Base-by-base conservation (phyloP, 257 asterid species). In the Lycium ferocissimum region DNA sequence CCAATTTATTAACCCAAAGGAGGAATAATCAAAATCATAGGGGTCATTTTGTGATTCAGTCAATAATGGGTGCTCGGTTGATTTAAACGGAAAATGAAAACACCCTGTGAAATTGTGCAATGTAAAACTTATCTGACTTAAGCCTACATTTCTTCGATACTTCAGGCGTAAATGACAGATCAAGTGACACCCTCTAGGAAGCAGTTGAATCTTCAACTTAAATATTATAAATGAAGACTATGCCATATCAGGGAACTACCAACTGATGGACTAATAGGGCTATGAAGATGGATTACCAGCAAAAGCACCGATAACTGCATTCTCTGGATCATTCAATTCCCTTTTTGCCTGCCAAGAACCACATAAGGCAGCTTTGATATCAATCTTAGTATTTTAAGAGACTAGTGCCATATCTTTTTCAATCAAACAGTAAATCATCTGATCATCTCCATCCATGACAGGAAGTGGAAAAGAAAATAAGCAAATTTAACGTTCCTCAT, bases 321-420 rank as follows among this genome's bases (percentile, higher is more conserved):
- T 96, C 87, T 96, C 99, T 79, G 97, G 97, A 91, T 92, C 98
- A 69, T 93, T 92, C 84, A 96, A 89, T 82, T 96, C 99, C 89
- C 99, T 96, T 91, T 88, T 92, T 58, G 98, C 98, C 99, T 96
- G 92, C 84, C 86, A 18, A 54, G 65, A 83, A 81, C 72, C 75
- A 76, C 65, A 87, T 37, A 13, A 86, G 49, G 17, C 65, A 78
- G 82, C 49, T 78, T 37, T 78, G 82, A 51, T 53, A 78, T 53
- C 43, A 66, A 37, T 18, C 35, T 38, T 15, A 78, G 15, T 8
- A 78, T 51, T 78, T 51, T 38, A 33, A 78, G 58, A 72, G 65
- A 78, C 33, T 78, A 53, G 9, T 53, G 82, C 5, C 47, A 14
- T 26, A 51, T 20, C 45, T 76, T 76, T 47, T 58, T 45, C 79